Conservation (phyloP, 768 basidiomycete genomes). For the Thelephora ganbajun region DNA sequence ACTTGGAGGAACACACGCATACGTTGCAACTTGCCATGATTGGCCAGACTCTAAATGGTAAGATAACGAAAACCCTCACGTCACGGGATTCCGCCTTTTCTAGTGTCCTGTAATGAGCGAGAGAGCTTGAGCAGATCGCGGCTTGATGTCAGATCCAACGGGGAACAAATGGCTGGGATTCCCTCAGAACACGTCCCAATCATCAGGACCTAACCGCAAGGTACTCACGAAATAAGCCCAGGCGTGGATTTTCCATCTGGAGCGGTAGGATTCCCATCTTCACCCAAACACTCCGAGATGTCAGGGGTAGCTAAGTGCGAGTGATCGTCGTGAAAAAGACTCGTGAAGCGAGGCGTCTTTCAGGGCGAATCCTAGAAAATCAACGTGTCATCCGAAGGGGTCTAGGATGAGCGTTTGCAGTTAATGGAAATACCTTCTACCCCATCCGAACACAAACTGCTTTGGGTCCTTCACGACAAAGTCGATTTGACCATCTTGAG, state of each 20-base stretch:
- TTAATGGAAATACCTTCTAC: conserved; percentile 4
- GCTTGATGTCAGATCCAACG: neutral
- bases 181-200: too few relatives aligned
- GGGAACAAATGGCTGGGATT: too few relatives aligned
- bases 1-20: too few relatives aligned
- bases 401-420: neutral
- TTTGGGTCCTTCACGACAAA: conserved; percentile 1
- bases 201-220: too few relatives aligned
- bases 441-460: conserved; percentile 4
- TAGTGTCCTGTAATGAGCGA: too few relatives aligned
- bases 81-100: too few relatives aligned
- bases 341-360: conserved; percentile 3
- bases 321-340: conserved; percentile 5
- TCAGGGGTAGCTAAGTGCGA: conserved; percentile 5
- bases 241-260: neutral
- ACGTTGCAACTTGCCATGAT: too few relatives aligned
- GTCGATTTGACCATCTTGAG: conserved; percentile 4
- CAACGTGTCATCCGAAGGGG: neutral
- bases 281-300: too few relatives aligned
- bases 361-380: conserved; percentile 8
- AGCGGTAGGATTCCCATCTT: conserved; percentile 6
- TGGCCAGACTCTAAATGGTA: too few relatives aligned
- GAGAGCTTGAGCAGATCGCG: neutral
- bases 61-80: too few relatives aligned
- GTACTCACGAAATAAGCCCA: neutral